phyloP scores from a whole-genome alignment of 805 yeast genomes.

The Yamadazyma olivae region DNA sequence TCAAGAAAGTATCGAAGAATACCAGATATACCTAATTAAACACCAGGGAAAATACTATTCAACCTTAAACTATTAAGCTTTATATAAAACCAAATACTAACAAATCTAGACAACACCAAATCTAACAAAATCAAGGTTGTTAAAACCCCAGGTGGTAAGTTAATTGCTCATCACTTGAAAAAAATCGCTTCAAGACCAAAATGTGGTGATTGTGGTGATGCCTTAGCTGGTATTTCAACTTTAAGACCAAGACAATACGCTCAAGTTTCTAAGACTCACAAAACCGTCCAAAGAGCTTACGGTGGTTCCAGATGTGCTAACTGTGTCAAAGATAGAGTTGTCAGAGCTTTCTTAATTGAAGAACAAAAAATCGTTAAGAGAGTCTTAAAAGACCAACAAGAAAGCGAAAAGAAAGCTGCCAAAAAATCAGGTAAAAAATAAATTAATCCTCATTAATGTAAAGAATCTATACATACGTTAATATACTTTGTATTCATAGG shows the following conservation, averaged over 20 bases:
- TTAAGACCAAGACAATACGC: constrained; percentile 99
- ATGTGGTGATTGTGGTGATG: constrained; percentile 84
- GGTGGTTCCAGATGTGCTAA: constrained; percentile 99
- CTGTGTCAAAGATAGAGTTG: constrained; percentile 99
- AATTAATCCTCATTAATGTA: constrained; percentile 9
- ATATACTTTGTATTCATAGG: constrained; percentile 8
- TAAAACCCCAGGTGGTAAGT: constrained; percentile 99
- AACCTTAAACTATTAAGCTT: too few relatives aligned
- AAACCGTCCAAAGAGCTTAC: constrained; percentile 99
- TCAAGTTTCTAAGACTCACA: constrained; percentile 89
- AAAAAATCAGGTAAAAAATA: constrained; percentile 32
- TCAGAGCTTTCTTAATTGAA: constrained; percentile 99
- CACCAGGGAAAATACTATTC: too few relatives aligned
- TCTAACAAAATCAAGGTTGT: constrained; percentile 99
- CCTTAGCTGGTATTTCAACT: constrained; percentile 85
- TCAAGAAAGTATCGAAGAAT: too few relatives aligned
- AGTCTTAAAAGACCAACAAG: constrained; percentile 95
- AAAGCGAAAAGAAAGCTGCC: constrained; percentile 66
- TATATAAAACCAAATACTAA: constrained; percentile 30
- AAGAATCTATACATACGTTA: constrained; percentile 8
- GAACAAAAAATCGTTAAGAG: constrained; percentile 99
- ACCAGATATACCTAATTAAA: too few relatives aligned
- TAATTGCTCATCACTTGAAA: constrained; percentile 97
- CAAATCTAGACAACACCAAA: constrained; percentile 88
- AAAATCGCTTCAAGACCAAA: constrained; percentile 83